Evolutionary conservation across 441 rosid species (phyloP).

Genomic region (Gossypium aridum): DNA sequence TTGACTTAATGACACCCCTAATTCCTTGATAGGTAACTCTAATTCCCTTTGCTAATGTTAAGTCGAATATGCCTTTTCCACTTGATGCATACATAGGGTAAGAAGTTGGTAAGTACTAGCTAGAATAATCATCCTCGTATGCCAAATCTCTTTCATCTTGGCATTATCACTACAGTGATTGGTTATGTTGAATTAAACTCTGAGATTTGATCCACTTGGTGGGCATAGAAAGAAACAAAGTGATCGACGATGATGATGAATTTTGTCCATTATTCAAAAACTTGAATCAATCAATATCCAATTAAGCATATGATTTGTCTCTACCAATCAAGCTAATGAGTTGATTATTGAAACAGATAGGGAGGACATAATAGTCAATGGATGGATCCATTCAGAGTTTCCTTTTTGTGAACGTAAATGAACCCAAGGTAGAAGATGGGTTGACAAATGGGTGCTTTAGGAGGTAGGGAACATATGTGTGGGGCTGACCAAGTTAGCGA

Average conservation of each 20-base stretch:
- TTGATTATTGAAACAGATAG: conserved; percentile 9
- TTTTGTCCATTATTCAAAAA: neutral
- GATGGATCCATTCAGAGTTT: neutral
- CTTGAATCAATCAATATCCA: neutral
- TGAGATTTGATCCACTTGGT: neutral
- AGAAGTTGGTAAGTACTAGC: neutral
- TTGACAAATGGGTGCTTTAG: neutral
- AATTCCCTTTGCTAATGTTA: no score
- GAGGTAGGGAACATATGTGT: neutral
- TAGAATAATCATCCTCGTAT: neutral
- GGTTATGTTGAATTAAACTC: neutral
- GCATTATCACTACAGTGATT: neutral
- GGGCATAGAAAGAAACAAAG: neutral
- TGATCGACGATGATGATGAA: neutral
- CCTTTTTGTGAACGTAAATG: neutral
- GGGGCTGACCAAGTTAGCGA: conserved; percentile 14
- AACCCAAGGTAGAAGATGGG: neutral
- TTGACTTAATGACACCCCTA: no score
- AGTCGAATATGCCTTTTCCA: no score
- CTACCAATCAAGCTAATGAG: neutral
- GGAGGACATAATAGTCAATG: neutral
- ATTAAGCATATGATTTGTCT: neutral
- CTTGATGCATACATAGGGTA: no score
- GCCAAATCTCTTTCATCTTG: neutral
- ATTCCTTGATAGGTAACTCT: no score